Evolutionary conservation across 2,329 filamentous ascomycete genomes (phyloP), one percentile per base, ranked within the genome.

Genomic region (Alternaria arborescens): DNA sequence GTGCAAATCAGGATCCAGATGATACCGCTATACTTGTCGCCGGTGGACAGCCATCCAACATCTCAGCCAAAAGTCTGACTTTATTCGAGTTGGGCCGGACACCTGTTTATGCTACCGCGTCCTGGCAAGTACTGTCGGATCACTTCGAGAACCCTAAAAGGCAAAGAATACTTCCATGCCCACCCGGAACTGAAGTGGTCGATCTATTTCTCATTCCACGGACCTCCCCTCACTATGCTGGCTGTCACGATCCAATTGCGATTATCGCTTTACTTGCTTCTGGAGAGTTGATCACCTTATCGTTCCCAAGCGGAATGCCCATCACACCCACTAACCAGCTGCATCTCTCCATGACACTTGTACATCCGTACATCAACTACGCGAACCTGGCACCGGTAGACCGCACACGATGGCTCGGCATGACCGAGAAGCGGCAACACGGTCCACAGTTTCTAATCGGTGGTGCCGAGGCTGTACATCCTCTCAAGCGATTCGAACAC

Each of bases 301-400:
- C 90, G 71, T 98, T 98, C 74, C 95, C 95, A 0, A 95, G 90
- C 48, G 95, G 95, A 28, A 91, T 94, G 77, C 91, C 93, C 1
- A 96, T 98, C 56, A 91, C 89, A 28, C 93, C 95, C 1, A 97
- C 94, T 4, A 97, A 97, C 71, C 92, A 97, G 79, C 85, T 99
- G 6, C 94, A 97, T 72, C 87, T 94, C 0, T 97, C 91, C 3
- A 81, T 97, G 46, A 91, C 91, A 1, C 91, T 97, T 64, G 90
- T 97, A 7, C 93, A 97, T 73, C 95, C 95, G 0, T 98, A 97
- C 74, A 88, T 95, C 59, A 91, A 88, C 55, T 88, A 89, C 52
- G 83, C 91, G 52, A 85, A 87, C 16, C 83, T 96, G n/a, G 86
- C 92, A 10, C 86, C 87, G 12, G 83, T 98, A 11, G 89, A 93